A percentile compares a stretch with the other conserved stretches of the same genome.
Conservation (phyloP, 2,329 filamentous ascomycete genomes). For the Fusarium annulatum region DNA sequence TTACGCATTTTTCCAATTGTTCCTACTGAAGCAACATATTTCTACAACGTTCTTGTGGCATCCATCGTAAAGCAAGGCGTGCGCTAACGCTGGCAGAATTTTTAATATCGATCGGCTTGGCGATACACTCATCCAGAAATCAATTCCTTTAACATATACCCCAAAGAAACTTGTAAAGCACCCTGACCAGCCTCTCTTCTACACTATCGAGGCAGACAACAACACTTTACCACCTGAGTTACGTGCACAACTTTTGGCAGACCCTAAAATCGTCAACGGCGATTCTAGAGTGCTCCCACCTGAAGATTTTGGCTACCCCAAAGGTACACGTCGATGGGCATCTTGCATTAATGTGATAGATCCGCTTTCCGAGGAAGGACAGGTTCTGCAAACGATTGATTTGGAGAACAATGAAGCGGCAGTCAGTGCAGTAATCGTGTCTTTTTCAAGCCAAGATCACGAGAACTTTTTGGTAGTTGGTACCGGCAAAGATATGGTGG, state of each 20-base stretch:
- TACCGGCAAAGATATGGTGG: slow-evolving; percentile 88
- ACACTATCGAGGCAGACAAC: slow-evolving; percentile 93
- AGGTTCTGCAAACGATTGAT: slow-evolving; percentile 81
- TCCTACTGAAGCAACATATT: slow-evolving; percentile 80
- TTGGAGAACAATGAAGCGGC: slow-evolving; percentile 91
- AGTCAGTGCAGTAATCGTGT: slow-evolving; percentile 83
- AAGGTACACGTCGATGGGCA: slow-evolving; percentile 87
- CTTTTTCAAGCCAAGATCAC: slow-evolving; percentile 88
- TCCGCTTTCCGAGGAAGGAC: slow-evolving; percentile 75
- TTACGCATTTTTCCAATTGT: slow-evolving; percentile 82
- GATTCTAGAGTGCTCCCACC: slow-evolving; percentile 77
- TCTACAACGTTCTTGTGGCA: slow-evolving; percentile 26
- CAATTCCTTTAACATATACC: slow-evolving; percentile 88
- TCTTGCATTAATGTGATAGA: slow-evolving; percentile 96
- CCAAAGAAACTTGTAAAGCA: slow-evolving; percentile 89
- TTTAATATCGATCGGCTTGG: slow-evolving; percentile 90
- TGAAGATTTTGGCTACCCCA: slow-evolving; percentile 89
- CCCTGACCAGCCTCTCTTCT: slow-evolving; percentile 89
- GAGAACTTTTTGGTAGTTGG: slow-evolving; percentile 94
- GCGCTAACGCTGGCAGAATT: slow-evolving; percentile 69
- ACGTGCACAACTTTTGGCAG: slow-evolving; percentile 77
- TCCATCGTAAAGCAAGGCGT: neutral
- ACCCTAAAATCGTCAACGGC: slow-evolving; percentile 77
- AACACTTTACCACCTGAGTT: slow-evolving; percentile 88
- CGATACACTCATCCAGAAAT: slow-evolving; percentile 87